These are phyloP conservation scores for Herpetospermum pedunculosum DNA, from an alignment of 306 rosid species.

Conservation along the genomic window DNA sequence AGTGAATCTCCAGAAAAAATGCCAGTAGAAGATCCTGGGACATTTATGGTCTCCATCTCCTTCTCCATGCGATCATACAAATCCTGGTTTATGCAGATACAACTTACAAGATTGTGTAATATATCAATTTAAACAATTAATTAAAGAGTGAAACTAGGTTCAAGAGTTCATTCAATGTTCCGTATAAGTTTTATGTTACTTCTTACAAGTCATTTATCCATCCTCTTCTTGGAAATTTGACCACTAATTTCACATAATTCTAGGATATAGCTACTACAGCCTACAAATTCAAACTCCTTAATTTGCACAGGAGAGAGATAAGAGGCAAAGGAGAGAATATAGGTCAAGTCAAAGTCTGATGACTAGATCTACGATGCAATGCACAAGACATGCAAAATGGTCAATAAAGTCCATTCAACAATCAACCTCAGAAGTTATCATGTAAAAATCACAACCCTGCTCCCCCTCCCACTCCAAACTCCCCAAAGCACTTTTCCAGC, in stretches of 20 bases:
- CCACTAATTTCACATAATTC: background rate
- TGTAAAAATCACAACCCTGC: constrained; percentile 1
- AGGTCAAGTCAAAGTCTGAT: background rate
- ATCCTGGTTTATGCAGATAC: constrained; percentile 37
- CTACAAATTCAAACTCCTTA: background rate
- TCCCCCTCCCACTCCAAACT: background rate
- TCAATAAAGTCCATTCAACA: background rate
- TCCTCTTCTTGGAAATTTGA: background rate
- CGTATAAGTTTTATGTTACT: background rate
- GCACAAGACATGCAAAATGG: background rate
- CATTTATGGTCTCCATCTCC: constrained; percentile 61
- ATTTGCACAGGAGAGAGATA: background rate
- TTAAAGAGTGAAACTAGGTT: background rate
- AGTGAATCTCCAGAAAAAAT: constrained; percentile 27
- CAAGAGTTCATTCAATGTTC: background rate
- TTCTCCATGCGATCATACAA: constrained; percentile 59
- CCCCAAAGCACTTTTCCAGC: background rate
- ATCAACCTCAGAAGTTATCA: constrained; percentile 2
- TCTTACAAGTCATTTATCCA: background rate
- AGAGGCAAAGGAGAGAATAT: background rate
- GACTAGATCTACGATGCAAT: background rate
- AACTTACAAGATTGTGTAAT: background rate
- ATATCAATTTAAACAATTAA: background rate
- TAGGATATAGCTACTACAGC: background rate
- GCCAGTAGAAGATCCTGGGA: constrained; percentile 36